These are phyloP conservation scores for Teratosphaeriaceae sp. DNA, from an alignment of 2,329 filamentous ascomycete genomes.

Conservation along the genomic window DNA sequence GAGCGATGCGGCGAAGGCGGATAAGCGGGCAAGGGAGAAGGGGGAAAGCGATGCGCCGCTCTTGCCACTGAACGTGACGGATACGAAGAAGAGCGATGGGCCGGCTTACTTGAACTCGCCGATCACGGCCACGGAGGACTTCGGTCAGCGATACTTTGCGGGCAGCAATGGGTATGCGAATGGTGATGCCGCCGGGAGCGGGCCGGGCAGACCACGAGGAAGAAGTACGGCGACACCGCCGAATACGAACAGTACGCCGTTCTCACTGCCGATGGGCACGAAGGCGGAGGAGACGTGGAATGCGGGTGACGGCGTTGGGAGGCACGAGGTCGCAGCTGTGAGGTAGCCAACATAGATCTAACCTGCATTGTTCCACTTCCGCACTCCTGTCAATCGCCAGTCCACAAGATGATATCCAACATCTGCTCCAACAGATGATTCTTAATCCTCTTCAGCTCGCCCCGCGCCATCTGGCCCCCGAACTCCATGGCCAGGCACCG, in stretches of 20 bases:
- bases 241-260: conserved; percentile 14
- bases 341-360: not conserved
- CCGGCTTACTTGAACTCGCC: conserved; percentile 10
- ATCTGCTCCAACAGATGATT: conserved; percentile 25
- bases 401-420: conserved; percentile 19
- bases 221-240: conserved; percentile 7
- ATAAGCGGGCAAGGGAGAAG: conserved; percentile 61
- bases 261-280: conserved; percentile 64
- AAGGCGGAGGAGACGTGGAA: conserved; percentile 83
- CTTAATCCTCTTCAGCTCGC: conserved; percentile 26
- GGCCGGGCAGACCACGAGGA: conserved; percentile 15
- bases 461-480: conserved; percentile 23
- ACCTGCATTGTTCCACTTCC: not conserved
- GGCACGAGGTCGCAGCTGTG: conserved; percentile 5
- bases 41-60: conserved; percentile 58
- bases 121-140: conserved; percentile 10
- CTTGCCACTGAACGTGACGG: conserved; percentile 53
- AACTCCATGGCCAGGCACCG: conserved; percentile 27
- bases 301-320: conserved; percentile 31
- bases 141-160: conserved; percentile 12
- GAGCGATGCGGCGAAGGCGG: conserved; percentile 78
- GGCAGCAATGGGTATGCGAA: conserved; percentile 25
- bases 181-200: conserved; percentile 17
- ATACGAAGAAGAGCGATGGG: conserved; percentile 29
- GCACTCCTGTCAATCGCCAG: not conserved